phyloP scores from a whole-genome alignment of 1,139 yeast species.

The Magnusiomyces ingens region DNA sequence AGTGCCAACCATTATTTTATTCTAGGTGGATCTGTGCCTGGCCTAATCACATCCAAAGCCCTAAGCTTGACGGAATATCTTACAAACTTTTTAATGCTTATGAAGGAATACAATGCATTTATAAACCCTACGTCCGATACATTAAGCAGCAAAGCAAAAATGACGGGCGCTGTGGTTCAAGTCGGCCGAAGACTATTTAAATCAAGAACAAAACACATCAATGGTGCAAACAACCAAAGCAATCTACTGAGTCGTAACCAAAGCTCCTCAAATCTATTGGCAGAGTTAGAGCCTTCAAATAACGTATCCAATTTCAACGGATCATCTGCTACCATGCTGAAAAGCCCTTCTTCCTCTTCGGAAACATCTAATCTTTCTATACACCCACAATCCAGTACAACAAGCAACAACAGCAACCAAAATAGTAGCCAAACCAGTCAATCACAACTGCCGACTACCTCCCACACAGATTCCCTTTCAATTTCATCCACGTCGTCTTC shows the following conservation, averaged over 20 bases:
- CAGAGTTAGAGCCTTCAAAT: background rate
- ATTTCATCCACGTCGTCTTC: slow-evolving; percentile 2
- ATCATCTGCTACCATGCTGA: background rate
- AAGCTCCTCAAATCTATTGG: slow-evolving; percentile 3
- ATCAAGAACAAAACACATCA: slow-evolving; percentile 18
- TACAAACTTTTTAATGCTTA: background rate
- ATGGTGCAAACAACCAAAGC: slow-evolving; percentile 13
- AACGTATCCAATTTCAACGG: slow-evolving; percentile 1
- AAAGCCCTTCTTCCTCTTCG: too few relatives aligned
- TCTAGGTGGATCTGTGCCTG: slow-evolving; percentile 4
- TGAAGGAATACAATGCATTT: background rate
- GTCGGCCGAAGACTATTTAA: slow-evolving; percentile 26
- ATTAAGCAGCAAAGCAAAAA: slow-evolving; percentile 14
- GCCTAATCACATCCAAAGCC: background rate
- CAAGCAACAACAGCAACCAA: background rate
- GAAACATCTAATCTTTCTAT: too few relatives aligned
- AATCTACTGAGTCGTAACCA: background rate
- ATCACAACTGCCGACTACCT: background rate
- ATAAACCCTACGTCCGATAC: background rate
- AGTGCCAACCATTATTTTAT: background rate
- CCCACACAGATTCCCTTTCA: background rate
- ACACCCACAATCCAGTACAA: background rate
- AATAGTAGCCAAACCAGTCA: background rate
- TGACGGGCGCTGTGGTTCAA: slow-evolving; percentile 17
- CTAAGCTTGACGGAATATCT: background rate